phyloP scores from a whole-genome alignment of 768 basidiomycete genomes.

The Russula griseocarnosa region DNA sequence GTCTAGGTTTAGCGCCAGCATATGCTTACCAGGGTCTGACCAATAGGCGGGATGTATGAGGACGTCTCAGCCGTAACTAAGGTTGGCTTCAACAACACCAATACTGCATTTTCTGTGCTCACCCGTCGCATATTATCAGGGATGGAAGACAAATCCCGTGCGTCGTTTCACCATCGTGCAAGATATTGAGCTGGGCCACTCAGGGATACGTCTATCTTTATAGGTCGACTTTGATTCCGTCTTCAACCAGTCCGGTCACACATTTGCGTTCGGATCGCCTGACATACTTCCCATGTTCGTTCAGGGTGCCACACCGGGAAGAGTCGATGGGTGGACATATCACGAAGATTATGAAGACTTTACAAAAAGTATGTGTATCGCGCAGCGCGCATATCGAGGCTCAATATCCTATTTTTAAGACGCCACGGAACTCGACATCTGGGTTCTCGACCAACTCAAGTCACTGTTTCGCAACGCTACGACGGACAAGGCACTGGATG shows the following conservation, averaged over 20 bases:
- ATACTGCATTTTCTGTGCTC: slow-evolving; percentile 5
- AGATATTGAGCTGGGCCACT: slow-evolving; percentile 1
- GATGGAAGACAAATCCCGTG: slow-evolving; percentile 85
- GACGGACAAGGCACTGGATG: slow-evolving; percentile 44
- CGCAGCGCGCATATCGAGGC: neutral
- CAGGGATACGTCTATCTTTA: neutral
- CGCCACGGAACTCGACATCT: slow-evolving; percentile 70
- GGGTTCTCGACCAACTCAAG: slow-evolving; percentile 72
- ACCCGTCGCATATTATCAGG: slow-evolving; percentile 40
- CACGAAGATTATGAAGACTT: slow-evolving; percentile 79
- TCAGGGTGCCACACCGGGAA: slow-evolving; percentile 63
- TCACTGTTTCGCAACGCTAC: slow-evolving; percentile 62
- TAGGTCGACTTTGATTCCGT: slow-evolving; percentile 81
- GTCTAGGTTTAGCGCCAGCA: neutral
- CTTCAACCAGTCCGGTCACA: slow-evolving; percentile 74
- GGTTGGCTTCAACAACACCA: slow-evolving; percentile 36
- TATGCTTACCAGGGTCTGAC: neutral
- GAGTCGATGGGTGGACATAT: slow-evolving; percentile 73
- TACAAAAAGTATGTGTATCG: slow-evolving; percentile 56
- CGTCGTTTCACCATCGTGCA: neutral
- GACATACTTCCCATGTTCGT: slow-evolving; percentile 88
- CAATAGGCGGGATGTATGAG: slow-evolving; percentile 79
- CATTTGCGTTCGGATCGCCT: slow-evolving; percentile 82
- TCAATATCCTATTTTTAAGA: slow-evolving; percentile 40
- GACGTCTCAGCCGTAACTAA: slow-evolving; percentile 86